phyloP scores from a whole-genome alignment of 257 asterid genomes.

The Nemophila menziesii region DNA sequence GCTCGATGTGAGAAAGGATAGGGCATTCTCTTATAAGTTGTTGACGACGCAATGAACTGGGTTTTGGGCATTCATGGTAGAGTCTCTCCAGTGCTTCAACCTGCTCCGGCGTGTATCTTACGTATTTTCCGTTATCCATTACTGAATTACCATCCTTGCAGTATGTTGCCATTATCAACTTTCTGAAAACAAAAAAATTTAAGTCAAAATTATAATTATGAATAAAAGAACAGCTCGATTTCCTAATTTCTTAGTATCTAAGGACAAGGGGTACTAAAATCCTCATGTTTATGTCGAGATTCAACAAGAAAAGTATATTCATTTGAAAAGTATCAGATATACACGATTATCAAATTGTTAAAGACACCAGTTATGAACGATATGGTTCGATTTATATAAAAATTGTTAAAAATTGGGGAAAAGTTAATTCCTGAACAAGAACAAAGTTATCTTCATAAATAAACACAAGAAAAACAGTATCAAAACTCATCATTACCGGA shows the following conservation, averaged over 20 bases:
- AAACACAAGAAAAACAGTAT: slow-evolving; percentile 16
- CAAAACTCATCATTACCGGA: neutral
- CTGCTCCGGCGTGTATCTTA: slow-evolving; percentile 80
- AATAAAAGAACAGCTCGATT: too few relatives aligned
- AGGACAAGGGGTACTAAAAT: too few relatives aligned
- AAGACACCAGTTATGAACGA: neutral
- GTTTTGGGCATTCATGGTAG: slow-evolving; percentile 78
- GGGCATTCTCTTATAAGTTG: slow-evolving; percentile 79
- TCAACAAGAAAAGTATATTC: too few relatives aligned
- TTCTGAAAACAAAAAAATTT: slow-evolving; percentile 5
- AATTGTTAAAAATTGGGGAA: slow-evolving; percentile 3
- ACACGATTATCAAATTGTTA: too few relatives aligned
- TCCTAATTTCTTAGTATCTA: too few relatives aligned
- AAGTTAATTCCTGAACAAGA: slow-evolving; percentile 13
- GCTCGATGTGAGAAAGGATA: slow-evolving; percentile 63
- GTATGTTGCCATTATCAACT: slow-evolving; percentile 42
- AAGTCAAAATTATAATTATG: too few relatives aligned
- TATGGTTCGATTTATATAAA: too few relatives aligned
- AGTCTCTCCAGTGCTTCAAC: slow-evolving; percentile 89
- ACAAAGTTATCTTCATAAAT: slow-evolving; percentile 21
- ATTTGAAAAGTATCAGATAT: too few relatives aligned
- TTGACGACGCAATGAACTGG: slow-evolving; percentile 79
- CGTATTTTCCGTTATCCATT: slow-evolving; percentile 73
- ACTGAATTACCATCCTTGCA: slow-evolving; percentile 50
- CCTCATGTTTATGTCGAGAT: too few relatives aligned